phyloP scores from a whole-genome alignment of 352 stramenopile species.

The Peronospora tabacina region DNA sequence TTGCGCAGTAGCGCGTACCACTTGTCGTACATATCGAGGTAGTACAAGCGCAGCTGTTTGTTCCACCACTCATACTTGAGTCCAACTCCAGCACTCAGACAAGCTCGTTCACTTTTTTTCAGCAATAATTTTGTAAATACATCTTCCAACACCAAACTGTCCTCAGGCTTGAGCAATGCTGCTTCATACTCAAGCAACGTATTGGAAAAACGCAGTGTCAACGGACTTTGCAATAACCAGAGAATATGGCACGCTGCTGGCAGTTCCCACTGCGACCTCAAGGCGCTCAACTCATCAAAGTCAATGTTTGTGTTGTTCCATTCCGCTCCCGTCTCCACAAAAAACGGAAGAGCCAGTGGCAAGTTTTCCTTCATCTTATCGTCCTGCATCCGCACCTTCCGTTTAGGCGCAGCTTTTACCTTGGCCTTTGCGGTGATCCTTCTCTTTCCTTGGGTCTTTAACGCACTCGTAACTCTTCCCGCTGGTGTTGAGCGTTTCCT shows the following conservation, averaged over 20 bases:
- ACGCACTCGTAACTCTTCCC: constrained; percentile 16
- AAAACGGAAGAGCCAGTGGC: constrained; percentile 53
- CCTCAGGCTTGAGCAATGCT: constrained; percentile 60
- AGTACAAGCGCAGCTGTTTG: constrained; percentile 79
- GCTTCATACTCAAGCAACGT: constrained; percentile 81
- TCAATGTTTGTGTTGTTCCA: constrained; percentile 68
- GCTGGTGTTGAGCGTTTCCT: constrained; percentile 28
- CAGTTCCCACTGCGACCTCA: constrained; percentile 68
- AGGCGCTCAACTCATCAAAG: constrained; percentile 55
- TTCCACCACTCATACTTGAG: constrained; percentile 88
- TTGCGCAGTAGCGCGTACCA: constrained; percentile 73
- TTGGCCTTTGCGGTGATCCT: constrained; percentile 9
- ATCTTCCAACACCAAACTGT: constrained; percentile 68
- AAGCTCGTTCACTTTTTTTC: constrained; percentile 76
- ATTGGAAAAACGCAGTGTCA: constrained; percentile 70
- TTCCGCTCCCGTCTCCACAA: constrained; percentile 55
- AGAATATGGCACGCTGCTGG: constrained; percentile 74
- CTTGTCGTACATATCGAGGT: constrained; percentile 74
- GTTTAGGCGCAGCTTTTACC: constrained; percentile 34
- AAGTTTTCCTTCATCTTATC: constrained; percentile 57
- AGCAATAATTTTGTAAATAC: constrained; percentile 82
- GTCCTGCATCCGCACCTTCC: constrained; percentile 44
- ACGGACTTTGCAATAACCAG: constrained; percentile 71
- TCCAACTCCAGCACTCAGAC: constrained; percentile 59
- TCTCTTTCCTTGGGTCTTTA: constrained; percentile 8